Evolutionary conservation across 495 filamentous ascomycete species (phyloP).

Genomic region (Extremus antarcticus): DNA sequence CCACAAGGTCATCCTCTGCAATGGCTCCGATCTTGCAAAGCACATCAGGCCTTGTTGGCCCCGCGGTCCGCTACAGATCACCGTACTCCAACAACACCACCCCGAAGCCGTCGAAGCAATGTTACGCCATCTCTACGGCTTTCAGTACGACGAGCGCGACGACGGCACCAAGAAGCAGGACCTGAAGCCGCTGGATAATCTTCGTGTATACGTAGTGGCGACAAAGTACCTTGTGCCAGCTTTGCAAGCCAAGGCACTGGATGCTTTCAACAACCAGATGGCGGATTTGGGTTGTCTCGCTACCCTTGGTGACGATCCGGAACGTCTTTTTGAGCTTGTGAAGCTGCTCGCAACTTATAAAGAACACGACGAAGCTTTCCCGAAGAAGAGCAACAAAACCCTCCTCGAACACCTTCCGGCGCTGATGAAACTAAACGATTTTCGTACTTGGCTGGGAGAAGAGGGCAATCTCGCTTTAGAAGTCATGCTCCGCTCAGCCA

Average conservation of each 20-base stretch:
- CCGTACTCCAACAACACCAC: constrained; percentile 31
- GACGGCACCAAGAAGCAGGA: background rate
- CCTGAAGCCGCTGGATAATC: background rate
- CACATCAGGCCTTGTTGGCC: constrained; percentile 15
- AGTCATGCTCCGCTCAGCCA: no score
- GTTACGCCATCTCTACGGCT: constrained; percentile 23
- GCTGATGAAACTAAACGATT: background rate
- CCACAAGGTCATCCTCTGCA: constrained; percentile 6
- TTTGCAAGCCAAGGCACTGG: background rate
- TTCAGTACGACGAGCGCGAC: constrained; percentile 9
- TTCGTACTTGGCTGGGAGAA: background rate
- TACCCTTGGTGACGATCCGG: background rate
- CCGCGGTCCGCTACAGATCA: constrained; percentile 9
- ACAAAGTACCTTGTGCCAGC: constrained; percentile 1
- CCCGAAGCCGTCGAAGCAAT: constrained; percentile 31
- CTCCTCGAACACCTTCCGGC: background rate
- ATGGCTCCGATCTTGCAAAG: background rate
- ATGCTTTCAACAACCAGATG: background rate
- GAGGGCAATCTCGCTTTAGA: no score
- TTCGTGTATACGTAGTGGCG: constrained; percentile 3
- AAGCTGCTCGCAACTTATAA: background rate
- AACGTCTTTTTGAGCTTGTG: background rate
- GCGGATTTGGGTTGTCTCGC: no score
- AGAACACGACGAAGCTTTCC: background rate
- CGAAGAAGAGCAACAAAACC: background rate